phyloP scores from a whole-genome alignment of 768 basidiomycete species.

The Asterophora parasitica region DNA sequence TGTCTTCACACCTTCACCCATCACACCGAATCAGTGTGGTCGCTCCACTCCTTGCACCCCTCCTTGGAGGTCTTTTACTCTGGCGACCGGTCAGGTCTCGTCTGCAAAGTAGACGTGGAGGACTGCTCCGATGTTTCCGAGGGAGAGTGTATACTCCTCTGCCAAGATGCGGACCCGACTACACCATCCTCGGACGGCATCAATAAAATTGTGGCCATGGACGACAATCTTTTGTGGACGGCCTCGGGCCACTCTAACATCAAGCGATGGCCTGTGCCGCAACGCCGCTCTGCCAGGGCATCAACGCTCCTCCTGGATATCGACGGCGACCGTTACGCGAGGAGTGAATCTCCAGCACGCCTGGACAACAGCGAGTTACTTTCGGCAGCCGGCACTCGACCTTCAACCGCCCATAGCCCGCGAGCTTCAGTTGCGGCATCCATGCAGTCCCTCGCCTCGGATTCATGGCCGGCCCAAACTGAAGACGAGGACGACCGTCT shows the following conservation, averaged over 20 bases:
- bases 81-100: conserved; percentile 85
- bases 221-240: conserved; percentile 86
- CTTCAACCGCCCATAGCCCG: conserved; percentile 25
- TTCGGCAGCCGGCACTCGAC: conserved; percentile 24
- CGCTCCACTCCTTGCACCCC: conserved; percentile 83
- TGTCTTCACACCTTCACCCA: conserved; percentile 96
- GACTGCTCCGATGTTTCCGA: conserved; percentile 76
- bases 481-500: conserved; percentile 32
- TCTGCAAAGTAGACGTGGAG: conserved; percentile 90
- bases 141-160: conserved; percentile 84
- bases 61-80: conserved; percentile 88
- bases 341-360: conserved; percentile 19
- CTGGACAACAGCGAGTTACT: conserved; percentile 6
- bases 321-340: conserved; percentile 10
- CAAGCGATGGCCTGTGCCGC: conserved; percentile 75
- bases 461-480: conserved; percentile 20
- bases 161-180: conserved; percentile 51
- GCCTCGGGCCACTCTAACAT: conserved; percentile 80
- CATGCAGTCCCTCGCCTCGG: conserved; percentile 30
- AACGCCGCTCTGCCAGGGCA: conserved; percentile 36
- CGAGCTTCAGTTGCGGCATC: conserved; percentile 30
- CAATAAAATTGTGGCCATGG: conserved; percentile 77
- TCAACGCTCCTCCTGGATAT: conserved; percentile 12
- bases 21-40: conserved; percentile 94
- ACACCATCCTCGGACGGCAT: conserved; percentile 48